Evolutionary conservation across 139 green algal species (phyloP).

Genomic region (Marvania coccoides): DNA sequence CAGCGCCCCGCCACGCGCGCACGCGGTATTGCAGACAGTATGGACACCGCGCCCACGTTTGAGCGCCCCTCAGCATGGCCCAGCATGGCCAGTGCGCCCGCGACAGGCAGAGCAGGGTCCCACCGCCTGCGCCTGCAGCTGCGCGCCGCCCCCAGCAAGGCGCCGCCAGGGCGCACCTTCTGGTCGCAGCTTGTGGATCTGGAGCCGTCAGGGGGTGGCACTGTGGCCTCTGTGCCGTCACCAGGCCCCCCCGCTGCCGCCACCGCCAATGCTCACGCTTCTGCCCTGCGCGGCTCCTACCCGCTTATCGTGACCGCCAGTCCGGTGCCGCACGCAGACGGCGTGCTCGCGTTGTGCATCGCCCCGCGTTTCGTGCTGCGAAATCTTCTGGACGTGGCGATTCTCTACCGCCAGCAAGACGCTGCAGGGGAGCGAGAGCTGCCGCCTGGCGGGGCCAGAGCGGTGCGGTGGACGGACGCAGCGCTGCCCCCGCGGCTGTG

Average conservation of each 20-base stretch:
- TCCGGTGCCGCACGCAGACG: constrained; percentile 28
- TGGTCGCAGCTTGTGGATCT: constrained; percentile 34
- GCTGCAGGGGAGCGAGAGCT: constrained; percentile 33
- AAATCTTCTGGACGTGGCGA: constrained; percentile 49
- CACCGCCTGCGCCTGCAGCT: constrained; percentile 30
- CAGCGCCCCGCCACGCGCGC: constrained; percentile 5
- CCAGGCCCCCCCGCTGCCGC: constrained; percentile 1
- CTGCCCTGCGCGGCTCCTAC: background rate
- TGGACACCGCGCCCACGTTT: constrained; percentile 27
- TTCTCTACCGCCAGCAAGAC: constrained; percentile 59
- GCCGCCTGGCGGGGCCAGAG: constrained; percentile 16
- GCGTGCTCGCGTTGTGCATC: constrained; percentile 56
- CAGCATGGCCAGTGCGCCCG: constrained; percentile 34
- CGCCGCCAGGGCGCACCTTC: constrained; percentile 23
- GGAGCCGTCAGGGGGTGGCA: constrained; percentile 30
- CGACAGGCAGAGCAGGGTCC: background rate
- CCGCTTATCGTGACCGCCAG: constrained; percentile 3
- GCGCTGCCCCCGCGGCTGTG: constrained; percentile 44
- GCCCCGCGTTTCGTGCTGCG: constrained; percentile 64
- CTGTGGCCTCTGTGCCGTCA: constrained; percentile 30
- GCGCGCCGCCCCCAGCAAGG: constrained; percentile 19
- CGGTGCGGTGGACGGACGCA: constrained; percentile 58
- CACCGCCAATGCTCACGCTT: background rate
- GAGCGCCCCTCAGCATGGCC: constrained; percentile 29
- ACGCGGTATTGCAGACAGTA: constrained; percentile 24